A percentile compares a stretch with the other conserved stretches of the same genome.
phyloP scores from a whole-genome alignment of 352 stramenopile genomes.

The Phytophthora macrochlamydospora region DNA sequence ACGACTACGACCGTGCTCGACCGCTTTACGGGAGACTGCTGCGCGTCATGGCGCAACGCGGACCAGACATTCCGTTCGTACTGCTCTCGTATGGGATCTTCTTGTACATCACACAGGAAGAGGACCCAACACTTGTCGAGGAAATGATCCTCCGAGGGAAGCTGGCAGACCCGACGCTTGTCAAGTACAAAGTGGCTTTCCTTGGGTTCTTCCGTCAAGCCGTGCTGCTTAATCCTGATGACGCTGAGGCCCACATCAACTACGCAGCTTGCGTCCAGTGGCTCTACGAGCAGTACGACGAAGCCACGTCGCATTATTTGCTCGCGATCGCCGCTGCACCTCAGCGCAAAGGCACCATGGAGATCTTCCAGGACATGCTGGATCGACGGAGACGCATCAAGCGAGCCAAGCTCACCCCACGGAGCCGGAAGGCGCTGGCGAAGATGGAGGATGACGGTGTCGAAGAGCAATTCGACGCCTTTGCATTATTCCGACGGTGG shows the following conservation, averaged over 20 bases:
- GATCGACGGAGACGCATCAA: conserved; percentile 51
- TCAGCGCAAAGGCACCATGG: conserved; percentile 62
- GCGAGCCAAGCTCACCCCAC: conserved; percentile 28
- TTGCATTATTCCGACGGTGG: conserved; percentile 73
- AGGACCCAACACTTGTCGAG: conserved; percentile 64
- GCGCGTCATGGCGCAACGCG: conserved; percentile 77
- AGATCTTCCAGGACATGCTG: conserved; percentile 83
- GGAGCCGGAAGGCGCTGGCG: conserved; percentile 17
- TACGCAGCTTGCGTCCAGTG: conserved; percentile 79
- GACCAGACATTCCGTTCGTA: conserved; percentile 81
- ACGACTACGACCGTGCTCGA: conserved; percentile 81
- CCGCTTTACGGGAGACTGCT: conserved; percentile 71
- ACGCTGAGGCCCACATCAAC: conserved; percentile 76
- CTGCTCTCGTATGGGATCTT: conserved; percentile 80
- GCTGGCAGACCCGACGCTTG: conserved; percentile 50
- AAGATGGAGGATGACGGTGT: conserved; percentile 40
- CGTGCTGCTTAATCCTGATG: conserved; percentile 62
- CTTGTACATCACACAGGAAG: conserved; percentile 72
- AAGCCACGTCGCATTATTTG: conserved; percentile 69
- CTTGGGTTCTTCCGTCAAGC: conserved; percentile 82
- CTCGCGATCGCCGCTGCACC: conserved; percentile 65
- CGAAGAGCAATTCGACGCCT: conserved; percentile 57
- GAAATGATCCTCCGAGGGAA: conserved; percentile 74
- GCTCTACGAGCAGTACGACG: conserved; percentile 71
- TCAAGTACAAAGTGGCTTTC: conserved; percentile 81